Conservation (phyloP, 2,329 filamentous ascomycete species). For the Fusarium sp. region DNA sequence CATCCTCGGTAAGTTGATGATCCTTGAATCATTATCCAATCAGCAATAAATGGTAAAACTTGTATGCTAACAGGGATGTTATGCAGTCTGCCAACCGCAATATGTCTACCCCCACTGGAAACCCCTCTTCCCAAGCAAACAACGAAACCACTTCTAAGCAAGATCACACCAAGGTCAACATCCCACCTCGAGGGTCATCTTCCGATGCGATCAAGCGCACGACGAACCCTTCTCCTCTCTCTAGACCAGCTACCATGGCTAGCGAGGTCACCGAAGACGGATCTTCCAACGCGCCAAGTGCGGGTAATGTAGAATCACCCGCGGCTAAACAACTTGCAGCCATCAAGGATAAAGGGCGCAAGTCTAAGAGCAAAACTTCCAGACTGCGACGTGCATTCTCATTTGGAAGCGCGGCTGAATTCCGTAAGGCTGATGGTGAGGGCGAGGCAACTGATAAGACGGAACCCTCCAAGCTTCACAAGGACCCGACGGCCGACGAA, state of each 20-base stretch:
- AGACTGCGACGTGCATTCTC: constrained; percentile 92
- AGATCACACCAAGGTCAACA: constrained; percentile 69
- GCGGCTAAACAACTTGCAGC: constrained; percentile 88
- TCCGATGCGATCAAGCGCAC: constrained; percentile 75
- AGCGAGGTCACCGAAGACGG: constrained; percentile 63
- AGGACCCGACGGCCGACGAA: constrained; percentile 72
- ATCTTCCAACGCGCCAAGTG: constrained; percentile 53
- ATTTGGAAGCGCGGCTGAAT: constrained; percentile 93
- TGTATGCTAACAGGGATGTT: constrained; percentile 63
- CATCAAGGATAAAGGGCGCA: constrained; percentile 84
- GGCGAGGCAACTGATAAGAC: constrained; percentile 53
- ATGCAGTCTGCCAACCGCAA: constrained; percentile 72
- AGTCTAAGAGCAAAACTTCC: constrained; percentile 86
- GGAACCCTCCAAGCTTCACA: constrained; percentile 71
- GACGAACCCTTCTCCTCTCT: constrained; percentile 78
- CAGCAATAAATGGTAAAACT: constrained; percentile 52
- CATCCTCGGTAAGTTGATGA: constrained; percentile 72
- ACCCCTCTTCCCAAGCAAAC: constrained; percentile 64
- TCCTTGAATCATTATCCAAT: constrained; percentile 59
- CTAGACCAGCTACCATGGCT: constrained; percentile 76
- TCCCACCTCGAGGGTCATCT: constrained; percentile 73
- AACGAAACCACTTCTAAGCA: constrained; percentile 63
- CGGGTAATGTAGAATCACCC: constrained; percentile 68
- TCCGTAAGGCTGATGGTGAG: constrained; percentile 80
- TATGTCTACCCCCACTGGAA: constrained; percentile 65